Conservation (phyloP, 371 early-diverging fungal species). For the Coemansia sp. region DNA sequence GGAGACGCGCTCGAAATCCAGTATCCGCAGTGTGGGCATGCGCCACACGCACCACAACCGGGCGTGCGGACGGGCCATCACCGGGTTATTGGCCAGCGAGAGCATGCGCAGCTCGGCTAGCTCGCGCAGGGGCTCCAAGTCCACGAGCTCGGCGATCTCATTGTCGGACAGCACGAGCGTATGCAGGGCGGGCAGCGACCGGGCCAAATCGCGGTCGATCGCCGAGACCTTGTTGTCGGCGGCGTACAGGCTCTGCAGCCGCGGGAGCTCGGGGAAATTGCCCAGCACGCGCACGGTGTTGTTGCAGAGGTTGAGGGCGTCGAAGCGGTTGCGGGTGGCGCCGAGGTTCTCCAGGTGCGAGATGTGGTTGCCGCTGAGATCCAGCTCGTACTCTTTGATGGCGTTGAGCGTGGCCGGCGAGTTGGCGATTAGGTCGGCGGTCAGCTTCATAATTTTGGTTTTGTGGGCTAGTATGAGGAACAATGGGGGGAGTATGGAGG, state of each 20-base stretch:
- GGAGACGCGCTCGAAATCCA: conserved; percentile 81
- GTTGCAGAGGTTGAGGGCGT: conserved; percentile 89
- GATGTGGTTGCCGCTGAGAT: conserved; percentile 85
- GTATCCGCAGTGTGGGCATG: conserved; percentile 66
- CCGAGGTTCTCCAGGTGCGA: conserved; percentile 92
- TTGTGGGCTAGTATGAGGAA: too few relatives aligned
- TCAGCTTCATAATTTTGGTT: conserved; percentile 77
- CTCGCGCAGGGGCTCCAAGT: conserved; percentile 69
- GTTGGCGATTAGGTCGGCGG: conserved; percentile 71
- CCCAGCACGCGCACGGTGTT: conserved; percentile 84
- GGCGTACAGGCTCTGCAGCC: conserved; percentile 75
- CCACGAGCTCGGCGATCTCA: conserved; percentile 74
- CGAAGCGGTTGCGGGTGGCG: conserved; percentile 89
- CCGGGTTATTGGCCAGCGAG: conserved; percentile 84
- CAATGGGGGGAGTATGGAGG: too few relatives aligned
- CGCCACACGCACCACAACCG: conserved; percentile 80
- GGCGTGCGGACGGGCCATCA: conserved; percentile 75
- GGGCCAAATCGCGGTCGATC: conserved; percentile 66
- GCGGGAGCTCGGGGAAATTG: conserved; percentile 83
- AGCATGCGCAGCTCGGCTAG: conserved; percentile 60
- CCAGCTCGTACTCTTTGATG: conserved; percentile 85
- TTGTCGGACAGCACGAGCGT: conserved; percentile 88
- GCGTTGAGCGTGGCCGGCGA: conserved; percentile 80
- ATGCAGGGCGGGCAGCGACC: conserved; percentile 73
- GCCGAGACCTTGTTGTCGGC: conserved; percentile 84